Base-by-base conservation (phyloP, 805 yeast species). In the Yamadazyma paraphyllophila region DNA sequence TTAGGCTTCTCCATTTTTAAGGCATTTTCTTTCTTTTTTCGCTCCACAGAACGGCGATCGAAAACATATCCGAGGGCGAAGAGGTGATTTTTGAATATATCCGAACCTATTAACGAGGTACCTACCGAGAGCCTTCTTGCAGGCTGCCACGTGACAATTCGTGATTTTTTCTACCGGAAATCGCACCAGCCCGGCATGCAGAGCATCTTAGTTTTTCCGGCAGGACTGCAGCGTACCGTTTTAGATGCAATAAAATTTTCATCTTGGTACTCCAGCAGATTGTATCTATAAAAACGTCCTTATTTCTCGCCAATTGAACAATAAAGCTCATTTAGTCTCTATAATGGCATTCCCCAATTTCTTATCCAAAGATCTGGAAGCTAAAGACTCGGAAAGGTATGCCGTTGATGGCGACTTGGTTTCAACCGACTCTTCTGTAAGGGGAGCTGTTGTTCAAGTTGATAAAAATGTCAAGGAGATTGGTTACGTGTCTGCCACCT, bases 401-500 rank as follows among this genome's bases (percentile, higher is more conserved):
- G 34, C 36, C n/a, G 43, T 37, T 17, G 34, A 14, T 7, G 41
- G 41, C 8, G 51, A 47, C 17, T 14, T 20, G 13, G 33, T 30
- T 1, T 44, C 46, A 9, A 26, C 27, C 2, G 36, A 44, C 20
- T 20, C 38, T 32, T 44, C 51, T 26, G 25, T 32, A 15, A 61
- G 60, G 31, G 61, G 57, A 20, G 67, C 59, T 11, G 62, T 66
- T 37, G 67, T 71, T 26, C 63, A 69, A 52, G 42, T 71, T 13
- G 80, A 74, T 51, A 62, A 69, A 47, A 74, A 74, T 60, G 60
- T 56, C 42, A 75, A 74, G 57, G 65, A 70, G 41, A 73, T 73
- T 41, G 79, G 80, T 4, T 60, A 63, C 36, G 46, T 74, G 26
- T 71, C 77, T 15, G 77, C 78, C 35, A 63, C 71, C 36, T 71